A percentile compares a stretch with the other conserved stretches of the same genome.
These are phyloP conservation scores for Maudiozyma barnettii DNA, from an alignment of 805 yeast genomes.

Conservation along the genomic window DNA sequence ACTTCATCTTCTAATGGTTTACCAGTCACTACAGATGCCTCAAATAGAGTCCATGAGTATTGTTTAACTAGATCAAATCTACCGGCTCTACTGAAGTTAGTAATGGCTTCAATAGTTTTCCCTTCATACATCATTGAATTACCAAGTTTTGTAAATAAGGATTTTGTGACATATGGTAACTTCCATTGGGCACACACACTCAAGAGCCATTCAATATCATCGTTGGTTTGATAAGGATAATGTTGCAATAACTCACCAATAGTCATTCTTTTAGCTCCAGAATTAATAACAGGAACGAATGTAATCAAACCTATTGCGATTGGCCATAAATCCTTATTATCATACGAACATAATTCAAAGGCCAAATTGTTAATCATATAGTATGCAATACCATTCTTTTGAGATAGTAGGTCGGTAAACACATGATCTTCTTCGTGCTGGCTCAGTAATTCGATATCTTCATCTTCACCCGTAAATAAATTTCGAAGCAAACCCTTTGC, in stretches of 20 bases:
- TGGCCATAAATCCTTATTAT: slow-evolving; percentile 45
- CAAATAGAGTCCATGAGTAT: slow-evolving; percentile 53
- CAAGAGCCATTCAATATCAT: slow-evolving; percentile 72
- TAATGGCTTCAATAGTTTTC: slow-evolving; percentile 50
- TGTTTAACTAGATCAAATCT: slow-evolving; percentile 42
- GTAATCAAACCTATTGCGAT: slow-evolving; percentile 59
- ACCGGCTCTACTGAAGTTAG: slow-evolving; percentile 54
- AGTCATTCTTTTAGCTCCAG: slow-evolving; percentile 27
- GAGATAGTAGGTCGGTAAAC: slow-evolving; percentile 25
- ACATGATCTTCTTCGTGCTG: slow-evolving; percentile 13
- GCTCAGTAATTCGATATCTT: slow-evolving; percentile 1
- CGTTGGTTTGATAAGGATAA: slow-evolving; percentile 53
- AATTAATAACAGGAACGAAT: slow-evolving; percentile 35
- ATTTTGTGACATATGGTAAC: slow-evolving; percentile 47
- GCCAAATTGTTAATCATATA: slow-evolving; percentile 26
- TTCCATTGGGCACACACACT: slow-evolving; percentile 62
- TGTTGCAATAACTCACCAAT: slow-evolving; percentile 52
- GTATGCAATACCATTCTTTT: slow-evolving; percentile 38
- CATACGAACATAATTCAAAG: slow-evolving; percentile 22
- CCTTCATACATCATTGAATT: slow-evolving; percentile 44
- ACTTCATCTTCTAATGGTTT: slow-evolving; percentile 48
- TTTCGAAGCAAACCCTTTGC: slow-evolving; percentile 48
- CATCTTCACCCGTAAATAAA: slow-evolving; percentile 20
- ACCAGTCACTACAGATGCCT: slow-evolving; percentile 45
- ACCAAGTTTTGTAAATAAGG: slow-evolving; percentile 43